Evolutionary conservation across 2,329 filamentous ascomycete species (phyloP).

Genomic region (Thielaviopsis ethacetica): DNA sequence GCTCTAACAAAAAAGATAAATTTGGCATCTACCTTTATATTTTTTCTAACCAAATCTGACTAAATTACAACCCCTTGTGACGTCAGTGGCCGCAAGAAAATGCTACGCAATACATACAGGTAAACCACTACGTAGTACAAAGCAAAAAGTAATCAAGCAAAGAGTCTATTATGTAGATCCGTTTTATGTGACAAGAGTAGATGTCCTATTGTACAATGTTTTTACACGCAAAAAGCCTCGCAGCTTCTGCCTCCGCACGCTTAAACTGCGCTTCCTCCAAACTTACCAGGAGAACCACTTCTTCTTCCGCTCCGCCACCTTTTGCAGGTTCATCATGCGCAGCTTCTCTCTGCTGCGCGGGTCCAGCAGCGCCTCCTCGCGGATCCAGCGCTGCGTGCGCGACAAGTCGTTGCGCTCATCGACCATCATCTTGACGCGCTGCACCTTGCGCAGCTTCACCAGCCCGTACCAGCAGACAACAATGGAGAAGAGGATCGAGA

Average conservation of each 20-base stretch:
- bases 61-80: neutral
- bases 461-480: constrained; percentile 74
- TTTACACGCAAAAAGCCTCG: neutral
- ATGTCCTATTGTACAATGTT: neutral
- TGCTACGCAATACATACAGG: too few species aligned
- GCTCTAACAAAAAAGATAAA: neutral
- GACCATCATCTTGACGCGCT: constrained; percentile 69
- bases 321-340: constrained; percentile 33
- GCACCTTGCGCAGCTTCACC: constrained; percentile 65
- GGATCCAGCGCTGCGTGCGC: constrained; percentile 26
- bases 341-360: constrained; percentile 38
- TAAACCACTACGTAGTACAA: too few species aligned
- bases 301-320: constrained; percentile 21
- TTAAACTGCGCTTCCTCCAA: neutral
- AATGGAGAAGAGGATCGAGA: constrained; percentile 56
- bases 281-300: constrained; percentile 16
- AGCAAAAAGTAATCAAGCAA: too few species aligned
- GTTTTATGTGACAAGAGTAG: neutral
- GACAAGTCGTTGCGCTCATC: constrained; percentile 25
- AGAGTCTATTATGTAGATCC: neutral
- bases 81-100: neutral
- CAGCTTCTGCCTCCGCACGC: neutral
- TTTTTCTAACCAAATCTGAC: neutral
- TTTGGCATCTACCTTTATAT: neutral
- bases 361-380: constrained; percentile 34